Conservation (phyloP, 345 rosid genomes). For the Arabidopsis arenosa region DNA sequence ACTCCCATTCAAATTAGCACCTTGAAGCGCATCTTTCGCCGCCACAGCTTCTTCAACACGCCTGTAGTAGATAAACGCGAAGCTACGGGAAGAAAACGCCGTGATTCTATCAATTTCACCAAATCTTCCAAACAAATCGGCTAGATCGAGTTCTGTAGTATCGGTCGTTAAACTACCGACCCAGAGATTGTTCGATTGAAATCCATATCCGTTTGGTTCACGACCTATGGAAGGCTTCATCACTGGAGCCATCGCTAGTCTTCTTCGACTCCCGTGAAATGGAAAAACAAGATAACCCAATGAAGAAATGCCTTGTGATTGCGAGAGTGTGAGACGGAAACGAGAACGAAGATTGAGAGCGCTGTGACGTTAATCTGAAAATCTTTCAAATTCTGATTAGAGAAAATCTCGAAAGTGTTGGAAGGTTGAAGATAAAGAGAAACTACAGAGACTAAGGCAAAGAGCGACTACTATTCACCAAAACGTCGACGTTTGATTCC, state of each 20-base stretch:
- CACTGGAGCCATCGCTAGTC: slow-evolving; percentile 49
- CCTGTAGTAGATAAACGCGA: slow-evolving; percentile 77
- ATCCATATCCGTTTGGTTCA: slow-evolving; percentile 49
- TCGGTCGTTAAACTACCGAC: slow-evolving; percentile 70
- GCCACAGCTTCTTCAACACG: slow-evolving; percentile 81
- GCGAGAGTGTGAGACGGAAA: too few species aligned
- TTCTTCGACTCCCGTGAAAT: not conserved
- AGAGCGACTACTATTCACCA: not conserved
- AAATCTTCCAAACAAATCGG: slow-evolving; percentile 60
- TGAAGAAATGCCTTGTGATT: too few species aligned
- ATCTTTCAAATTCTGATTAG: too few species aligned
- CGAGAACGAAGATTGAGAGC: too few species aligned
- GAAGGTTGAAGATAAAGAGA: slow-evolving; percentile 4
- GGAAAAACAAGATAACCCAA: not conserved
- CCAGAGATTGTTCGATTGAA: slow-evolving; percentile 81
- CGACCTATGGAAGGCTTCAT: slow-evolving; percentile 45
- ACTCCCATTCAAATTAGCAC: slow-evolving; percentile 59
- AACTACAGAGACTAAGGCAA: too few species aligned
- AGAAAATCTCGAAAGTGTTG: not conserved
- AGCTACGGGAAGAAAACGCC: slow-evolving; percentile 69
- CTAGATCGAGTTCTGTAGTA: slow-evolving; percentile 71
- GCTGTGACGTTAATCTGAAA: too few species aligned
- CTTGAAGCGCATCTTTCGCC: slow-evolving; percentile 83
- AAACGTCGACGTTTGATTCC: not conserved
- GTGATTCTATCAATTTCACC: slow-evolving; percentile 78